Evolutionary conservation across 2,329 filamentous ascomycete genomes (phyloP), one percentile per base, ranked within the genome.

Genomic region (Colletotrichum chrysophilum): DNA sequence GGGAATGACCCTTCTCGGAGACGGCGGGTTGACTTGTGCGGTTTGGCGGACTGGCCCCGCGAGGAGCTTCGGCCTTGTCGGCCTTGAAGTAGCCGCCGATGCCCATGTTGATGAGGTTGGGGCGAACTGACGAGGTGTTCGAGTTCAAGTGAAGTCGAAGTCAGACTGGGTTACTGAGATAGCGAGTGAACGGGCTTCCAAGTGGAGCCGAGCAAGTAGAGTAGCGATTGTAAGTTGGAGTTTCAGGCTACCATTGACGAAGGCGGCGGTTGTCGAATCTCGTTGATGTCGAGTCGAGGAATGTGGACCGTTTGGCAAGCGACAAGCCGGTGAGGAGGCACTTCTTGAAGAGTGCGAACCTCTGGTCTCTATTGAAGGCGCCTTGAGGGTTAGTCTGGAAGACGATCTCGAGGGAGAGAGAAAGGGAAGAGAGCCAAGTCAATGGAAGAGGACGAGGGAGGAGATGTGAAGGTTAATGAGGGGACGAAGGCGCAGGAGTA

Each of bases 41-140:
- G 62, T 77, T 67, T 2, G 78, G 61, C 7, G 81, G 73, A 64
- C 79, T 79, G 28, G 36, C 24, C 28, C 58, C 36, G 71, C 79
- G 78, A 60, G 79, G 81, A 8, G 80, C 73, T 65, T 82, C 81
- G 21, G 85, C 84, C 85, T 87, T 87, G 71, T 87, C 86, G 60
- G 89, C 85, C 85, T 91, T 92, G 87, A 94, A 93, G 80, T 93
- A 94, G 81, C 84, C 90, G 66, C 86, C 88, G 76, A 94, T 80
- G 75, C 91, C 92, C 92, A 94, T 94, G 58, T 73, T 84, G 80
- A 36, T 26, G 36, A 38, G n/a, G 7, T 38, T n/a, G 52, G 32
- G 12, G 13, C 38, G n/a, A 26, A 16, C 7, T 9, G 52, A 67
- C 26, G 24, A 28, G 13, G 43, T 28, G 52, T 56, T 28, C 13